These are phyloP conservation scores for Neonectria ditissima DNA, from an alignment of 2,329 filamentous ascomycete genomes.

Conservation along the genomic window DNA sequence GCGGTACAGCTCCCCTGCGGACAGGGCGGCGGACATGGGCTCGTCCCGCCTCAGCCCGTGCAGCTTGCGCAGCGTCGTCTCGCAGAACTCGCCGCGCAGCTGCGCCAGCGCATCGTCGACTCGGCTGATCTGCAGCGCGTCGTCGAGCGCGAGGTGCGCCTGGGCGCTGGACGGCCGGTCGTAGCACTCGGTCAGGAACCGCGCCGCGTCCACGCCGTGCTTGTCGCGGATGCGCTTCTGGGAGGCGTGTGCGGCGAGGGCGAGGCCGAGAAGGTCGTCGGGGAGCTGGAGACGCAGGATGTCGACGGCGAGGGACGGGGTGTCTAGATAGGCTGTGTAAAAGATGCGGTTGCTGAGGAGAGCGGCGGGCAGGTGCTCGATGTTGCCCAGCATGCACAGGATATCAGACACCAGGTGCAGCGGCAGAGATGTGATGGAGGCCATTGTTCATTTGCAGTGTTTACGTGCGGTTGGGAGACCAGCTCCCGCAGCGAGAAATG, in stretches of 20 bases:
- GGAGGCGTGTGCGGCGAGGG: constrained; percentile 34
- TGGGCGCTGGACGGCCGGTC: constrained; percentile 20
- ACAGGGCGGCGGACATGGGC: constrained; percentile 16
- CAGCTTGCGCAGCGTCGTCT: constrained; percentile 29
- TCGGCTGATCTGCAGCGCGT: constrained; percentile 31
- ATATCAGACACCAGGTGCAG: constrained; percentile 40
- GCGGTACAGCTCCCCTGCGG: constrained; percentile 29
- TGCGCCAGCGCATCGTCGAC: constrained; percentile 28
- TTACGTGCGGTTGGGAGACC: neutral
- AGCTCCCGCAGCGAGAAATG: constrained; percentile 6
- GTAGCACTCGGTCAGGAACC: constrained; percentile 34
- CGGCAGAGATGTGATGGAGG: constrained; percentile 37
- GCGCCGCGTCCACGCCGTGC: constrained; percentile 13
- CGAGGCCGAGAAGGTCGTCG: constrained; percentile 28
- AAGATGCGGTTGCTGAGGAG: constrained; percentile 40
- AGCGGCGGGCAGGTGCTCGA: constrained; percentile 33
- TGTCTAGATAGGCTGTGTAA: constrained; percentile 37
- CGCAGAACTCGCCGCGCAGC: constrained; percentile 27
- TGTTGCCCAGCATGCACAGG: constrained; percentile 30
- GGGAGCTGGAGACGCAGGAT: constrained; percentile 36
- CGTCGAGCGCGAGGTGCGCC: constrained; percentile 25
- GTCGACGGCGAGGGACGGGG: constrained; percentile 33
- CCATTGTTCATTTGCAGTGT: constrained; percentile 28
- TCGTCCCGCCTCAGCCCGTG: constrained; percentile 28
- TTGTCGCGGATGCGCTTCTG: constrained; percentile 24